Percentiles rank a stretch among this genome's conserved stretches.
These are phyloP conservation scores for Neurospora sp. DNA, from an alignment of 495 filamentous ascomycete species.

Conservation along the genomic window DNA sequence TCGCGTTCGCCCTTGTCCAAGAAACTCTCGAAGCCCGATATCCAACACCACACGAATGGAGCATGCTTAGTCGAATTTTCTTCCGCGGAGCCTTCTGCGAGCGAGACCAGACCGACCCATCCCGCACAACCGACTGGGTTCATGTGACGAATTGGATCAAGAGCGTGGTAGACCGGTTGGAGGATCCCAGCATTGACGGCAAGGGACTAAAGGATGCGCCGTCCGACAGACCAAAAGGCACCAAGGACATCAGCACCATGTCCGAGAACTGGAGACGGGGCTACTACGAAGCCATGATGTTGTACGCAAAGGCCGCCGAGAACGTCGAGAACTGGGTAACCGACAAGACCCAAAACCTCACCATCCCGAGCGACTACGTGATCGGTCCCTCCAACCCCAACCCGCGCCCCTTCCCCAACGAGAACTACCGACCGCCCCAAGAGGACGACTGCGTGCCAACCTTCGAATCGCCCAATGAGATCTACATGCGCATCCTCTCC, in stretches of 20 bases:
- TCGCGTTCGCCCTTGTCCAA: conserved; percentile 50
- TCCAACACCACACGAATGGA: conserved; percentile 70
- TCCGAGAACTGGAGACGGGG: conserved; percentile 72
- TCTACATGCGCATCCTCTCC: conserved; percentile 69
- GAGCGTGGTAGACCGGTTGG: conserved; percentile 48
- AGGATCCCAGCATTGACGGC: conserved; percentile 58
- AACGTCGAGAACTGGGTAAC: conserved; percentile 66
- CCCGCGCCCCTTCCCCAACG: conserved; percentile 59
- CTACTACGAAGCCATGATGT: conserved; percentile 73
- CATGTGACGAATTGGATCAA: conserved; percentile 44
- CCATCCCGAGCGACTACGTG: conserved; percentile 59
- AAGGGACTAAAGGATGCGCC: conserved; percentile 42
- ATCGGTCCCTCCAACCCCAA: conserved; percentile 75
- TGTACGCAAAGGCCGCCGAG: conserved; percentile 64
- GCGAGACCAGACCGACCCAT: conserved; percentile 42
- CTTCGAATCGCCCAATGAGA: conserved; percentile 53
- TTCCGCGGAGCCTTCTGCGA: conserved; percentile 49
- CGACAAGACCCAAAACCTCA: conserved; percentile 50
- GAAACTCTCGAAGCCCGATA: conserved; percentile 63
- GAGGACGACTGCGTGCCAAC: conserved; percentile 63
- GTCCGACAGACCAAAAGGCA: conserved; percentile 16
- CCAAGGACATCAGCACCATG: conserved; percentile 59
- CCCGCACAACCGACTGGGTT: conserved; percentile 53
- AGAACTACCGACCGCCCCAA: conserved; percentile 44
- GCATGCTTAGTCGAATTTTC: conserved; percentile 47